Evolutionary conservation across 2,329 filamentous ascomycete species (phyloP), one percentile per base, ranked within the genome.

Genomic region (Pseudofabraea citricarpa): DNA sequence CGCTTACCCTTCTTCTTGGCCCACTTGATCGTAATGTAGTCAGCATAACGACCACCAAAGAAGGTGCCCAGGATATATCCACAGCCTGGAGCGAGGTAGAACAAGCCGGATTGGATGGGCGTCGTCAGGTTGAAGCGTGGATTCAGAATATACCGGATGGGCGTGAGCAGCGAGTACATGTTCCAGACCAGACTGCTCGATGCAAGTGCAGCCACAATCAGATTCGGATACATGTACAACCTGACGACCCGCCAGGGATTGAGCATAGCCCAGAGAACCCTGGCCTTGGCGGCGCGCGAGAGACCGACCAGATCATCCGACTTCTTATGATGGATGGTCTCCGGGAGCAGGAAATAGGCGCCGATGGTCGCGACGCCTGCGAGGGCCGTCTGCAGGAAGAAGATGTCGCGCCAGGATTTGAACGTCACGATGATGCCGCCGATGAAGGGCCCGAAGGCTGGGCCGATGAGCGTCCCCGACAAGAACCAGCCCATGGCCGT

Each of bases 401-500:
- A 90, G 41, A 90, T 87, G 32, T 77, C 76, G 15, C 84, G 73
- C 87, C 87, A 91, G 2, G 73, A 76, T 6, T 73, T 71, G 62
- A 80, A 89, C 0, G 85, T 90, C 13, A 90, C 83, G 40, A 91
- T 87, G 35, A 89, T 80, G 19, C 85, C 87, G 43, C 86, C 79
- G 8, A 90, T 69, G 54, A 88, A 85, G 1, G 79, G 77, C 0
- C 85, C 84, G 56, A 85, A 71, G 1, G 80, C 81, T 6, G 86
- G 85, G 0, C 85, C 86, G 36, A 88, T 78, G 0, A 90, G 67
- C 0, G 82, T 87, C 0, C 85, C 85, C 0, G 74, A 79, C 29
- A 88, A 61, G 55, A 88, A 88, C 81, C 82, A 90, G 1, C 83
- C 80, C 9, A 87, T 74, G 2, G 84, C 85, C 3, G 83, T 88